These are phyloP conservation scores for Penicillium macrosclerotiorum DNA, from an alignment of 495 filamentous ascomycete genomes.

Conservation along the genomic window DNA sequence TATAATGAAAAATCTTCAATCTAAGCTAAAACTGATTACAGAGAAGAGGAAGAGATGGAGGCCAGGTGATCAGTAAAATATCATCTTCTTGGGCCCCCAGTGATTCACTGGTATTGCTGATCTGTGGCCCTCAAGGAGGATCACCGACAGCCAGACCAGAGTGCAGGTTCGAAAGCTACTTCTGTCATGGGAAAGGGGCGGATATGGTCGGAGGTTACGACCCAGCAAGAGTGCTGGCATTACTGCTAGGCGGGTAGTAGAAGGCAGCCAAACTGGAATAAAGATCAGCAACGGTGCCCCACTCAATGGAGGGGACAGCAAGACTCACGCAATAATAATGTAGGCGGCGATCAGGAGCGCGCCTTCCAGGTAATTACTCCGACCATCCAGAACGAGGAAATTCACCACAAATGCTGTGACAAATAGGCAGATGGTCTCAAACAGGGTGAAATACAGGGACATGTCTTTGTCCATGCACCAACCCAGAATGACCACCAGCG, in stretches of 20 bases:
- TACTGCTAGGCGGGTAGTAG: slow-evolving; percentile 30
- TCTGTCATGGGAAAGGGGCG: no score
- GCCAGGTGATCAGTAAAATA: not conserved
- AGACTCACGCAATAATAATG: slow-evolving; percentile 50
- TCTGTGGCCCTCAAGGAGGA: no score
- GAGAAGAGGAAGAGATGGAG: not conserved
- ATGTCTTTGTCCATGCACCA: slow-evolving; percentile 82
- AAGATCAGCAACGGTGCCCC: slow-evolving; percentile 1
- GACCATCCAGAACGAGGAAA: slow-evolving; percentile 82
- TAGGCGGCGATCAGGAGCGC: slow-evolving; percentile 79
- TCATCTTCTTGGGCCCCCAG: no score
- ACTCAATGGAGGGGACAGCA: not conserved
- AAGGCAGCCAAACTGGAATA: slow-evolving; percentile 32
- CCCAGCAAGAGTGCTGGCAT: slow-evolving; percentile 30
- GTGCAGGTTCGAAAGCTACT: no score
- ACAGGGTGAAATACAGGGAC: slow-evolving; percentile 87
- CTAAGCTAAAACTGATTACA: slow-evolving; percentile 5
- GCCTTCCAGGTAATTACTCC: slow-evolving; percentile 88
- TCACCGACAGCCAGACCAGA: no score
- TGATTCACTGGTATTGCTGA: no score
- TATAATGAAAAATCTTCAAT: slow-evolving; percentile 1
- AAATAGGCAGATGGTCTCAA: slow-evolving; percentile 85
- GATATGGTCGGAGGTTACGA: no score
- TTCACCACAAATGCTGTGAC: slow-evolving; percentile 86
- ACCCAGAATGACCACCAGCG: slow-evolving; percentile 82